Conservation (phyloP, 257 asterid species). For the Nicotiana sylvestris region DNA sequence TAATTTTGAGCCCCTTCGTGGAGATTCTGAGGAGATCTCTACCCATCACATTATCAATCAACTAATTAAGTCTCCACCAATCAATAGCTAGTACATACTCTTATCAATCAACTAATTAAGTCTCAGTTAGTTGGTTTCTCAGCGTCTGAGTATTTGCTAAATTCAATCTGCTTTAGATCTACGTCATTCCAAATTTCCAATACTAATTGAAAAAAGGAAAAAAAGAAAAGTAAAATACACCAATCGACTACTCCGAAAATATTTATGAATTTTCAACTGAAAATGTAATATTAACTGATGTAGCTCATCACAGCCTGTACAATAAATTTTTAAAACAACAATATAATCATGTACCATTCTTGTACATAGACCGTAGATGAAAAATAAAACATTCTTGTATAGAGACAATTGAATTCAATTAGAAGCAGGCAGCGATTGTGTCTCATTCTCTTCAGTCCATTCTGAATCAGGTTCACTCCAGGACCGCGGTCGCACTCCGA, state of each 20-base stretch:
- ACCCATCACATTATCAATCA: too few species aligned
- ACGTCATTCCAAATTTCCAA: too few species aligned
- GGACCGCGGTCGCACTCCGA: constrained; percentile 67
- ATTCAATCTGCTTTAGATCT: too few species aligned
- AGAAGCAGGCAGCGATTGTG: background rate
- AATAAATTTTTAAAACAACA: background rate
- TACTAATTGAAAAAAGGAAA: too few species aligned
- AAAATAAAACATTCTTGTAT: background rate
- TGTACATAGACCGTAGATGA: background rate
- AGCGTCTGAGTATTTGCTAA: too few species aligned
- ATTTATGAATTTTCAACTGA: background rate
- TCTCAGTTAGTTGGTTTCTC: too few species aligned
- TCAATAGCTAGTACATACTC: too few species aligned
- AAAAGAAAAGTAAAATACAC: background rate
- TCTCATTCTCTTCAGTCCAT: constrained; percentile 41
- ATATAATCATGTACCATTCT: background rate
- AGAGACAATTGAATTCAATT: background rate
- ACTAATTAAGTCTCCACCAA: too few species aligned
- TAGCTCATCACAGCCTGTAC: background rate
- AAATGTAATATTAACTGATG: background rate
- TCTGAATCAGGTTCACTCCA: constrained; percentile 59
- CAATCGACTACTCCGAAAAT: background rate
- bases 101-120: too few species aligned
- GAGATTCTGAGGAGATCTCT: too few species aligned
- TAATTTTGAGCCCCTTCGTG: too few species aligned